These are phyloP conservation scores for Canavalia gladiata DNA, from an alignment of 306 rosid genomes.

Conservation along the genomic window DNA sequence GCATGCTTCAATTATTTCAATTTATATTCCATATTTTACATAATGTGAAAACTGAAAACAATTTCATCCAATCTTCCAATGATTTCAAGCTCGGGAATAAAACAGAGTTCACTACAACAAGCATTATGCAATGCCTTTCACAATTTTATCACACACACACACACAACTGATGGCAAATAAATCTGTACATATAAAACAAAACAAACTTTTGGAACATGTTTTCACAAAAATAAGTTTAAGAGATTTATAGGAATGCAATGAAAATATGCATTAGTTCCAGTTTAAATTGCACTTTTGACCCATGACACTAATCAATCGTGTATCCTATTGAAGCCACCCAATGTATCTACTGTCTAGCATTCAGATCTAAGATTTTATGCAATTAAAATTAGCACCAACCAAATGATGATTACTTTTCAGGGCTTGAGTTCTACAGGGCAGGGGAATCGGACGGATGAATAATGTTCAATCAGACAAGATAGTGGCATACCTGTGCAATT, in stretches of 20 bases:
- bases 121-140: neutral
- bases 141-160: neutral
- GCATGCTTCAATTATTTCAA: neutral
- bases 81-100: neutral
- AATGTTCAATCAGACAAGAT: slow-evolving; percentile 36
- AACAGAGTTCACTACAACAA: neutral
- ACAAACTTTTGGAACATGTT: neutral
- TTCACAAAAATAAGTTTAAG: neutral
- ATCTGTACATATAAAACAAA: no score
- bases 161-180: neutral
- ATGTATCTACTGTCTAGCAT: neutral
- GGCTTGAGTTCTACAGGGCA: neutral
- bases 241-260: no score
- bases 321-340: neutral
- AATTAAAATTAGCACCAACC: neutral
- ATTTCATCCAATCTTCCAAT: neutral
- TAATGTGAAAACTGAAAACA: neutral
- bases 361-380: slow-evolving; percentile 17
- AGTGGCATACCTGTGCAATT: slow-evolving; percentile 83
- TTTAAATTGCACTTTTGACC: slow-evolving; percentile 9
- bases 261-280: neutral
- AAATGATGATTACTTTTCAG: slow-evolving; percentile 14
- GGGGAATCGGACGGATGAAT: slow-evolving; percentile 30
- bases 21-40: neutral
- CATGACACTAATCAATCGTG: neutral